Evolutionary conservation across 2,329 filamentous ascomycete species (phyloP).

Genomic region (Lasiodiplodia citricola): DNA sequence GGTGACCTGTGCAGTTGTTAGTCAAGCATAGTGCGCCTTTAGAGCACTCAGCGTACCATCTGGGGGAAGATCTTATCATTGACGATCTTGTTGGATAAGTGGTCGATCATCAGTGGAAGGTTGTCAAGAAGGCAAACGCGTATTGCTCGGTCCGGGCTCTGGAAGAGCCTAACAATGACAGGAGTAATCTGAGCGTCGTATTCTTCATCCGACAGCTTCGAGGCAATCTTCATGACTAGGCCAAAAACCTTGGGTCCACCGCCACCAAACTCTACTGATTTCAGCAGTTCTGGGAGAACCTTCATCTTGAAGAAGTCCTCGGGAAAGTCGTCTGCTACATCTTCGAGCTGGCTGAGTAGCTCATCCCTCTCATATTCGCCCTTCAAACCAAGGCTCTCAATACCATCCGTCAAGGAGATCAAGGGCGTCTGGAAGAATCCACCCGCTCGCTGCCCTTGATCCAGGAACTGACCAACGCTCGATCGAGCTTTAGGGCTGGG

Average conservation of each 20-base stretch:
- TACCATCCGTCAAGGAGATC: conserved; percentile 89
- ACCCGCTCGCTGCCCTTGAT: conserved; percentile 80
- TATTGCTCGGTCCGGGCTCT: conserved; percentile 88
- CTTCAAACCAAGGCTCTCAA: conserved; percentile 92
- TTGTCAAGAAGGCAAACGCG: conserved; percentile 90
- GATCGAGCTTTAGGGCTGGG: conserved; percentile 87
- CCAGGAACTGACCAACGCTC: conserved; percentile 83
- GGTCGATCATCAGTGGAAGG: conserved; percentile 88
- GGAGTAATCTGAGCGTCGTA: conserved; percentile 85
- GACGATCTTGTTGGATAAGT: conserved; percentile 83
- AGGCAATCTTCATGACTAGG: conserved; percentile 87
- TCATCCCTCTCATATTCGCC: conserved; percentile 80
- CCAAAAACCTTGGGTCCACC: conserved; percentile 89
- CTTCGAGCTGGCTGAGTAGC: conserved; percentile 70
- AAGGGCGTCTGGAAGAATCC: conserved; percentile 93
- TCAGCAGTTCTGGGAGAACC: conserved; percentile 91
- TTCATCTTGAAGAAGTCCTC: conserved; percentile 99
- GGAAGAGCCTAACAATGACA: conserved; percentile 84
- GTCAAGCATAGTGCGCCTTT: conserved; percentile 14
- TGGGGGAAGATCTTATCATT: conserved; percentile 98
- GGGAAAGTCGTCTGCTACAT: conserved; percentile 89
- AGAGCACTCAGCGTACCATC: conserved; percentile 62
- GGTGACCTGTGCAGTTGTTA: conserved; percentile 66
- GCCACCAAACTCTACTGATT: conserved; percentile 97
- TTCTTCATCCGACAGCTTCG: conserved; percentile 86